Percentiles rank a stretch among this genome's conserved stretches.
Conservation (phyloP, 2,329 filamentous ascomycete species). For the Cytospora piceicola region DNA sequence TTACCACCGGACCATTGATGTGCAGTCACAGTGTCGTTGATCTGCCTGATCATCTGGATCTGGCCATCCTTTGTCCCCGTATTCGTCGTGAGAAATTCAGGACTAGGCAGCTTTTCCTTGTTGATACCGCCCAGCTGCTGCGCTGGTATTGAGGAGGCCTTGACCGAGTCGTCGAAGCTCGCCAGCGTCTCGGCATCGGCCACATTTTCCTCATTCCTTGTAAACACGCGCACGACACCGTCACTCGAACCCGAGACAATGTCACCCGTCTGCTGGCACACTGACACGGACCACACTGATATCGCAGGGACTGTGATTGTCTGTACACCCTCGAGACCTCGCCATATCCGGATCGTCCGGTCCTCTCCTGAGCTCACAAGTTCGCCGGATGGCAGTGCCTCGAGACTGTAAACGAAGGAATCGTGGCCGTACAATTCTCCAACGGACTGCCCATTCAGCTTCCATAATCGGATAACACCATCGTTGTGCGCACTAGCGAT, state of each 20-base stretch:
- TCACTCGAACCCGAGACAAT: conserved; percentile 95
- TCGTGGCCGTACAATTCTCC: conserved; percentile 85
- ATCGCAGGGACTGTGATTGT: conserved; percentile 97
- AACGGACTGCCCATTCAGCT: conserved; percentile 74
- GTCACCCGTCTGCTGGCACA: conserved; percentile 79
- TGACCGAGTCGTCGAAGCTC: conserved; percentile 81
- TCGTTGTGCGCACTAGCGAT: conserved; percentile 96
- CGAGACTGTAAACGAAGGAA: conserved; percentile 89
- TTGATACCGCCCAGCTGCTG: conserved; percentile 84
- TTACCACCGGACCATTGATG: conserved; percentile 78
- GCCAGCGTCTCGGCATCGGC: conserved; percentile 71
- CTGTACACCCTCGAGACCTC: conserved; percentile 79
- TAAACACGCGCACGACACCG: conserved; percentile 82
- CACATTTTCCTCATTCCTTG: conserved; percentile 67
- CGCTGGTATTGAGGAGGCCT: conserved; percentile 82
- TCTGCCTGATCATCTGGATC: conserved; percentile 86
- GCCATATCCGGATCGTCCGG: conserved; percentile 90
- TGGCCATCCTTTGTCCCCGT: conserved; percentile 95
- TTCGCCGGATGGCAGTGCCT: conserved; percentile 78
- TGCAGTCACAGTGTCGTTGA: conserved; percentile 79
- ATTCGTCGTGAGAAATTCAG: conserved; percentile 80
- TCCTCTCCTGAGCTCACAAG: conserved; percentile 92
- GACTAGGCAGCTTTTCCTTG: conserved; percentile 87
- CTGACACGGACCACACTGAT: conserved; percentile 93
- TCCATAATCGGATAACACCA: conserved; percentile 86